phyloP scores from a whole-genome alignment of 192 early-diverging fungal genomes.

The Backusella tarrabulga region DNA sequence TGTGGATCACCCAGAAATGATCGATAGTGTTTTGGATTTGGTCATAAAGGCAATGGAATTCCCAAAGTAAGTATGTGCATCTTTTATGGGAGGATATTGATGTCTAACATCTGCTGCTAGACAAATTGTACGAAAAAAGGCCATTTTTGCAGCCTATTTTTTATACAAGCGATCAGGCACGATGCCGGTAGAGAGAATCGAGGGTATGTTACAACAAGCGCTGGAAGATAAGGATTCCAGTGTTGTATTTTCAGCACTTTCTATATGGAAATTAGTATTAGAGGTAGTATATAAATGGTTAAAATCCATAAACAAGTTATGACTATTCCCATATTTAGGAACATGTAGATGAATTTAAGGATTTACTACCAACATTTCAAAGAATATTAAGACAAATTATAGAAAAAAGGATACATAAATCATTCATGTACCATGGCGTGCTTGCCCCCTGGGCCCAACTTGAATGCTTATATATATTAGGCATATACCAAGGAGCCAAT shows the following conservation, averaged over 20 bases:
- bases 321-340: slow-evolving; percentile 15
- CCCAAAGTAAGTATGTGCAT: slow-evolving; percentile 38
- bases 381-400: slow-evolving; percentile 45
- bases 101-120: slow-evolving; percentile 2
- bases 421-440: slow-evolving; percentile 52
- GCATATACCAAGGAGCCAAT: not conserved
- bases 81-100: not conserved
- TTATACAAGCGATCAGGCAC: slow-evolving; percentile 38
- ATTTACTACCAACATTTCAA: slow-evolving; percentile 37
- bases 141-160: slow-evolving; percentile 40
- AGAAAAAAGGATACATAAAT: slow-evolving; percentile 43
- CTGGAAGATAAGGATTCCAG: slow-evolving; percentile 47
- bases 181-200: slow-evolving; percentile 33
- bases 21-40: slow-evolving; percentile 38
- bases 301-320: too few species aligned
- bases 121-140: slow-evolving; percentile 52
- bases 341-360: slow-evolving; percentile 31
- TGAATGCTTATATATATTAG: slow-evolving; percentile 44
- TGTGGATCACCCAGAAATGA: slow-evolving; percentile 44
- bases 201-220: slow-evolving; percentile 35
- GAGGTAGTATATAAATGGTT: not conserved
- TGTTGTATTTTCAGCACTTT: slow-evolving; percentile 45
- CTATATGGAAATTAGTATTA: slow-evolving; percentile 28
- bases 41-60: slow-evolving; percentile 38
- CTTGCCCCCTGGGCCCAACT: slow-evolving; percentile 58